Evolutionary conservation across 1,139 yeast genomes (phyloP), one percentile per base, ranked within the genome.

Genomic region (Casaregolazyma suthepensis): DNA sequence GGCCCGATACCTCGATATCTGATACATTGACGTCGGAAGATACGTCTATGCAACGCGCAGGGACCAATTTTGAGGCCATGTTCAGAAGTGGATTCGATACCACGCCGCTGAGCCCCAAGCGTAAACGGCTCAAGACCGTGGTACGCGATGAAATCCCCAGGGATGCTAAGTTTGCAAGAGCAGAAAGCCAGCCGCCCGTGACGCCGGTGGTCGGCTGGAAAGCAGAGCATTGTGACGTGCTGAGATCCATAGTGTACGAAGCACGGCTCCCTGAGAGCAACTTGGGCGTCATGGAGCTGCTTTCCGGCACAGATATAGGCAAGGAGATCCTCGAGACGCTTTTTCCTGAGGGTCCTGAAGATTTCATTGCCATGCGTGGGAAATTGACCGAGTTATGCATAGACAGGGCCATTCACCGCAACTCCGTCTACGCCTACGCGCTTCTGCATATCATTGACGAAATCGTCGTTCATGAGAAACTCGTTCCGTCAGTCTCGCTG

Each of bases 11-110:
- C 6, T 22, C 46, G 12, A 44, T 26, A 20, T 9, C 19, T 20
- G 29, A 10, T 3, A 44, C 46, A 22, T 12, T 22, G 40, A 35
- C 40, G 17, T 35, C 40, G 17, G 17, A 35, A 35, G 40, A 35
- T 15, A 35, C 40, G 2, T 35, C 40, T 35, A 35, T 35, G 40
- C 40, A 42, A 5, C 29, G 31, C 9, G 18, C 38, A 10, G 44
- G 43, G 52, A 42, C 50, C 56, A 57, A 61, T 31, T 53, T 63
- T 6, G 64, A 59, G 45, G 65, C 65, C 4, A 60, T 63, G 50
- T 60, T 62, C 50, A 48, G 62, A 49, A 66, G 63, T 38, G 66
- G 66, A 35, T 63, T 63, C 46, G 64, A 59, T 38, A 45, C 45
- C 18, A 52, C 46, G 10, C 43, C 40, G 15, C 23, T 43, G 7